Conservation (phyloP, 495 filamentous ascomycete genomes). For the Stereocaulon alpinum region DNA sequence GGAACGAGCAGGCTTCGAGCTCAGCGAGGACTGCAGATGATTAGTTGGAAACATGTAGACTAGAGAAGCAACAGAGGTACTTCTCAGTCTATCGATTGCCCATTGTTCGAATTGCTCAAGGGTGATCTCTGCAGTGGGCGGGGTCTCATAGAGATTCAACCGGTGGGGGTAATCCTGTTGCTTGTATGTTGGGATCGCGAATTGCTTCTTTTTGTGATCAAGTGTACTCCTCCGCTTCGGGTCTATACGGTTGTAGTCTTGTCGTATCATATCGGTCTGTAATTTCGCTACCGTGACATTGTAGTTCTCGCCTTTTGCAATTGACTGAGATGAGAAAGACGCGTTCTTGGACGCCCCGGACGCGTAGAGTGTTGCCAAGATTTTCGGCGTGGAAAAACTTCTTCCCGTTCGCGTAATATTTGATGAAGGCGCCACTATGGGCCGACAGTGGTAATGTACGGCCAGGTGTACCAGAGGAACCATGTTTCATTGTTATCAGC, state of each 20-base stretch:
- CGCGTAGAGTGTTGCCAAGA: constrained; percentile 3
- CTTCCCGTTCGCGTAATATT: not conserved
- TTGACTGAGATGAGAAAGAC: not conserved
- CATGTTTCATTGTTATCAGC: no score
- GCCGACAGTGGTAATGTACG: no score
- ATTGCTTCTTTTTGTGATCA: constrained; percentile 78
- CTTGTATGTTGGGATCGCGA: constrained; percentile 60
- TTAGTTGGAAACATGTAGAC: constrained; percentile 3
- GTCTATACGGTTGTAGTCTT: constrained; percentile 64
- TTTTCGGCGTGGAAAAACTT: not conserved
- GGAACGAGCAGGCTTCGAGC: constrained; percentile 90
- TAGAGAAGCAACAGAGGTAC: constrained; percentile 33
- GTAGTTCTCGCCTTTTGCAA: not conserved
- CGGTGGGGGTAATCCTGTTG: constrained; percentile 70
- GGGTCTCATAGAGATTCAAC: constrained; percentile 81
- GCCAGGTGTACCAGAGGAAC: no score
- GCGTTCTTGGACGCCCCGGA: not conserved
- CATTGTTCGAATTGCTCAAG: constrained; percentile 98
- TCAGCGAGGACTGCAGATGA: constrained; percentile 68
- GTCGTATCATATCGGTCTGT: constrained; percentile 50
- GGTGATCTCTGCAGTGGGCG: constrained; percentile 88
- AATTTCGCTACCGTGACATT: not conserved
- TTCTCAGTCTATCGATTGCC: constrained; percentile 86
- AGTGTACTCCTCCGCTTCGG: constrained; percentile 64
- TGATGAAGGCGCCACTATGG: no score